These are phyloP conservation scores for Kodamaea kakaduensis DNA, from an alignment of 805 yeast species.

Conservation along the genomic window DNA sequence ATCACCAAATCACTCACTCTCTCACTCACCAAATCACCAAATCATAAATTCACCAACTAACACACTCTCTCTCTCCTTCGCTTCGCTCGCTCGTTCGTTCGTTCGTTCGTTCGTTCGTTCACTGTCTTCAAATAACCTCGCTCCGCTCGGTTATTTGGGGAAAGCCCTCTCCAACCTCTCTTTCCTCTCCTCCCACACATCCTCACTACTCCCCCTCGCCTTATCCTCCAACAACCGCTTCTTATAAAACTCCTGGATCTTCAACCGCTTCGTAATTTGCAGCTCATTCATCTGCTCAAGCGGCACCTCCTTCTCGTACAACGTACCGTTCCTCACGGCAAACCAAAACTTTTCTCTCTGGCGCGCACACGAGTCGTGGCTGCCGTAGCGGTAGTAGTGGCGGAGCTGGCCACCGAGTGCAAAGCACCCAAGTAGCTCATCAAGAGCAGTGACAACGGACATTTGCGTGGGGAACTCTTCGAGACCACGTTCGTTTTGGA, in stretches of 20 bases:
- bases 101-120: too few species aligned
- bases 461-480: slow-evolving; percentile 30
- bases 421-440: slow-evolving; percentile 80
- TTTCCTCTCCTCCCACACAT: slow-evolving; percentile 64
- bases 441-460: slow-evolving; percentile 67
- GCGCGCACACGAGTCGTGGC: slow-evolving; percentile 63
- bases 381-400: slow-evolving; percentile 80
- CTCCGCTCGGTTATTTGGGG: background rate
- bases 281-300: slow-evolving; percentile 26
- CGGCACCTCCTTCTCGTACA: slow-evolving; percentile 32
- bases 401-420: slow-evolving; percentile 88
- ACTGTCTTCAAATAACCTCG: too few species aligned
- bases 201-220: slow-evolving; percentile 73
- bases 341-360: slow-evolving; percentile 77
- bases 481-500: slow-evolving; percentile 16
- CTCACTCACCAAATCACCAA: too few species aligned
- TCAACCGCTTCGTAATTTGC: slow-evolving; percentile 46
- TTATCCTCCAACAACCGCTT: slow-evolving; percentile 56
- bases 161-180: slow-evolving; percentile 19
- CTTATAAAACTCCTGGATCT: slow-evolving; percentile 69
- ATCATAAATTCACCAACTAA: too few species aligned
- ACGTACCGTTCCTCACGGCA: slow-evolving; percentile 56
- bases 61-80: too few species aligned
- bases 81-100: too few species aligned
- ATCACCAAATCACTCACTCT: too few species aligned